Evolutionary conservation across 2,329 filamentous ascomycete genomes (phyloP), one percentile per base, ranked within the genome.

Genomic region (Epichloe glyceriae): DNA sequence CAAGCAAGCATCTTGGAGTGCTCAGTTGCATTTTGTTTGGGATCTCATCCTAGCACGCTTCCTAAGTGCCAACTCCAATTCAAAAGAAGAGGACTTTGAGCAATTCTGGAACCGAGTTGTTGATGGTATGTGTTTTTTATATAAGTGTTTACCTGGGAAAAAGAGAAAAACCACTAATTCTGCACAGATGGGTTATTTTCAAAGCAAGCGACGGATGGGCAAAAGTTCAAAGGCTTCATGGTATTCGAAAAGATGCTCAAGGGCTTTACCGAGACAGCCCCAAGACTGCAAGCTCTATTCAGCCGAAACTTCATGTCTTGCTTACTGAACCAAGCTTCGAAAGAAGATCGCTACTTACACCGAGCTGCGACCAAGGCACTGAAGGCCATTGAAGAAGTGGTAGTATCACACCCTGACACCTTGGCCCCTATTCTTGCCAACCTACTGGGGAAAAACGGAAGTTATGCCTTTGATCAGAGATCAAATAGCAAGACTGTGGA

Each of bases 181-280:
- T 42, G 6, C 44, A 0, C 55, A 91, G 86, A 91, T 62, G 85
- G 86, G 8, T 75, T 96, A 3, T 96, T 97, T 63, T 84, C 87
- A 5, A 80, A 84, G 51, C 81, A 78, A 11, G 85, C 90, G 7
- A 94, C 89, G 1, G 82, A 90, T 42, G 88, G 90, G 58, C 85
- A 94, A 51, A 97, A 96, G 67, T 88, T 88, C 61, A 89, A 88
- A 66, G 93, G 93, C 0, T 91, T 97, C 67, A 81, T 90, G 60
- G 78, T 97, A 2, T 88, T 96, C 60, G 82, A 85, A 59, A 87
- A 85, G 61, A 79, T 89, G 58, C 69, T 96, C 4, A 70, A 75
- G 43, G 70, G 71, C 3, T 66, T 77, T 8, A 70, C 73, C 34
- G 72, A 60, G 62, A 78, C 65, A 20, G 61, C 61, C 17, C 49